Base-by-base conservation (phyloP, 2,329 filamentous ascomycete species). In the Aspergillus bombycis region DNA sequence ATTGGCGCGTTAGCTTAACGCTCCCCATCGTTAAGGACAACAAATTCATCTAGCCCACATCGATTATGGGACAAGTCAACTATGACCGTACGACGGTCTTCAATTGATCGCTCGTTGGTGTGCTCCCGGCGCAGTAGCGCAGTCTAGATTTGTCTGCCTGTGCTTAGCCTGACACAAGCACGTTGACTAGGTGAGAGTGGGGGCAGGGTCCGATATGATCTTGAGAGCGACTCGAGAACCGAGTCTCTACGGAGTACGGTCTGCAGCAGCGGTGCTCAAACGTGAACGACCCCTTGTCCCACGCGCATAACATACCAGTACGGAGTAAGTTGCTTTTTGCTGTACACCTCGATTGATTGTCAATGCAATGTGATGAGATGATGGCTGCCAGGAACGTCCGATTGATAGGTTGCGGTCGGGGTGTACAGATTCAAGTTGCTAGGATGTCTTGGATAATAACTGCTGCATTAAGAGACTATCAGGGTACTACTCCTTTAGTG, bases 1-100 rank as follows among this genome's bases (percentile, higher is more conserved):
- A 52, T 52, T 52, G 48, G n/a, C 50, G 26, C 52, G 32, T 55
- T 55, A 36, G 52, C 52, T 21, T 38, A 55, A 55, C 52, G 52
- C 5, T n/a, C n/a, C 52, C 52, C 19, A 26, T 55, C 32, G n/a
- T 36, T 30, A 36, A 54, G 28, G 19, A 34, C 23, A 54, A 34
- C 30, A 12, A 16, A 54, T n/a, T 36, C 9, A 34, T 32, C n/a
- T 23, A 36, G 30, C 16, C 50, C 50, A 54, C 50, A 23, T 55
- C 2, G n/a, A 19, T 38, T 10, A 38, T 38, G 36, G 21, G 32
- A 55, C 12, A 38, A 28, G 32, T 55, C 52, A 32, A 52, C 46
- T 50, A 9, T 45, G 43, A 45, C 43, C n/a, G 8, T 28, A 28
- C 23, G 28, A 36, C 16, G n/a, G 30, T 36, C 30, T 34, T 54